A percentile compares a stretch with the other conserved stretches of the same genome.
These are phyloP conservation scores for Venturia asperata DNA, from an alignment of 2,329 filamentous ascomycete species.

Conservation along the genomic window DNA sequence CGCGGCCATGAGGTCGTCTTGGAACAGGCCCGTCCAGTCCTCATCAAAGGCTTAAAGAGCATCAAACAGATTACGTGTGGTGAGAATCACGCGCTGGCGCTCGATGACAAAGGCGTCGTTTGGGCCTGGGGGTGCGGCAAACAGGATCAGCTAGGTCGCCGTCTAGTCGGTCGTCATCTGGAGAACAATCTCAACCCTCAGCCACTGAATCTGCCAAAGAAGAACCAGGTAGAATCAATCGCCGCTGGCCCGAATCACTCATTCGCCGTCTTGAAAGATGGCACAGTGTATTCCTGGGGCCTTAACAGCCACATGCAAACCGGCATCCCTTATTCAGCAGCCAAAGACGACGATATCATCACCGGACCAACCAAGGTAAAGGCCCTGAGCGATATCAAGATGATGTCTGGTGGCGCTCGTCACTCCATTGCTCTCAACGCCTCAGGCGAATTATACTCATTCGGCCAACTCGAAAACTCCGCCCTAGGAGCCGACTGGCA, in stretches of 20 bases:
- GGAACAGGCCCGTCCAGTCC: conserved; percentile 45
- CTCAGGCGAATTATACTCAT: conserved; percentile 50
- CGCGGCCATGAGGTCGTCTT: conserved; percentile 36
- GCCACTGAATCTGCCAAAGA: conserved; percentile 49
- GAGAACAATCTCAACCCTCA: conserved; percentile 49
- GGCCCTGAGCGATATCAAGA: conserved; percentile 55
- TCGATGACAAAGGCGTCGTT: conserved; percentile 58
- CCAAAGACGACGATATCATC: conserved; percentile 63
- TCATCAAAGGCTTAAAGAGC: conserved; percentile 58
- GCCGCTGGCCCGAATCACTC: conserved; percentile 73
- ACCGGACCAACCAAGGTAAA: conserved; percentile 58
- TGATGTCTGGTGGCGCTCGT: conserved; percentile 66
- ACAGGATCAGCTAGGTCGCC: conserved; percentile 62
- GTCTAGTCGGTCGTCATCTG: conserved; percentile 53
- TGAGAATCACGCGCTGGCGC: conserved; percentile 63
- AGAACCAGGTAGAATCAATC: conserved; percentile 52
- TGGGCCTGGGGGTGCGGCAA: conserved; percentile 67
- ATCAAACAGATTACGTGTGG: conserved; percentile 59
- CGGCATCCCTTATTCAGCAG: conserved; percentile 56
- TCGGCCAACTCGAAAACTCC: conserved; percentile 54
- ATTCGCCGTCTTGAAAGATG: conserved; percentile 64
- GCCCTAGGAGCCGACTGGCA: conserved; percentile 42
- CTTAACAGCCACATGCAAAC: conserved; percentile 83
- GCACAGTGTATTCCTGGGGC: conserved; percentile 73
- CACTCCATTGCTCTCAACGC: conserved; percentile 58